Evolutionary conservation across 495 filamentous ascomycete genomes (phyloP).

Genomic region (Xylaria intraflava): DNA sequence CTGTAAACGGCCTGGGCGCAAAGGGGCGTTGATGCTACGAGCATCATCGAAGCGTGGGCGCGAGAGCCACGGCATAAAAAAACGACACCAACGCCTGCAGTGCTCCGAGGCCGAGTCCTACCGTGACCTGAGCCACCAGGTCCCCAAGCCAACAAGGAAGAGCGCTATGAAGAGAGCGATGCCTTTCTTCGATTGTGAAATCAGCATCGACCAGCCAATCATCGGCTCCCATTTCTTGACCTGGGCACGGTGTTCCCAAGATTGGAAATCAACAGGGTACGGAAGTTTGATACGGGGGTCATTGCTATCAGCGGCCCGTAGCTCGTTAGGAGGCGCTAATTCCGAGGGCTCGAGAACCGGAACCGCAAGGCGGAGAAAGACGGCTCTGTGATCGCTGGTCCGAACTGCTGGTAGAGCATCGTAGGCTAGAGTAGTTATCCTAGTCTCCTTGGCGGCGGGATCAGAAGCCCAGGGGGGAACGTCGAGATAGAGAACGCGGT

Average conservation of each 20-base stretch:
- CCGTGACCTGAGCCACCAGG: slow-evolving; percentile 34
- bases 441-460: slow-evolving; percentile 15
- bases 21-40: neutral
- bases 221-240: slow-evolving; percentile 36
- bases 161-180: slow-evolving; percentile 32
- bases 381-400: slow-evolving; percentile 80
- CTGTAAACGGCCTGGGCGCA: neutral
- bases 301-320: slow-evolving; percentile 5
- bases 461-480: slow-evolving; percentile 39
- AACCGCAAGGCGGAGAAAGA: slow-evolving; percentile 58
- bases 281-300: slow-evolving; percentile 35
- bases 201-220: slow-evolving; percentile 41
- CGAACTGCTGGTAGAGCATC: slow-evolving; percentile 64
- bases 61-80: neutral
- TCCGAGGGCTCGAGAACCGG: slow-evolving; percentile 39
- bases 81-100: neutral
- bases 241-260: slow-evolving; percentile 36
- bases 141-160: slow-evolving; percentile 26
- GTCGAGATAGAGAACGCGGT: slow-evolving; percentile 78
- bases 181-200: slow-evolving; percentile 39
- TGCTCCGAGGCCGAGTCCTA: slow-evolving; percentile 13
- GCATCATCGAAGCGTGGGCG: neutral
- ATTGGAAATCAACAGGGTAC: slow-evolving; percentile 35
- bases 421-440: slow-evolving; percentile 54
- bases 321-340: slow-evolving; percentile 20